phyloP scores from a whole-genome alignment of 2,329 filamentous ascomycete species.

The Penicillium psychrosexuale region DNA sequence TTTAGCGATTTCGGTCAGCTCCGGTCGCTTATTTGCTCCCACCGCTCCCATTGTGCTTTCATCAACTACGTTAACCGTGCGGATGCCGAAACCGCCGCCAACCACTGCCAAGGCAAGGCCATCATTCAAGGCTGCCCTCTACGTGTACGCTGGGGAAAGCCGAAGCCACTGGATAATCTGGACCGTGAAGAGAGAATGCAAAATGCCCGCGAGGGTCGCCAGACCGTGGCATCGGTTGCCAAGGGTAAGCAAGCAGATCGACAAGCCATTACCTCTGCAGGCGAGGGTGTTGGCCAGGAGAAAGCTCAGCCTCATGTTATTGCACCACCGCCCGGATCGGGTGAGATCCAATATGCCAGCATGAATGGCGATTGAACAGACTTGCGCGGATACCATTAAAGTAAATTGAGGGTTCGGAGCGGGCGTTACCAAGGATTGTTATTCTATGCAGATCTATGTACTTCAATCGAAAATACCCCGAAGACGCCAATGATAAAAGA shows the following conservation, averaged over 20 bases:
- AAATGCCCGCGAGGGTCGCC: slow-evolving; percentile 74
- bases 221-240: slow-evolving; percentile 50
- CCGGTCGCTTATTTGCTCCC: slow-evolving; percentile 89
- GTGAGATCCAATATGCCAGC: slow-evolving; percentile 79
- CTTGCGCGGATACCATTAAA: slow-evolving; percentile 13
- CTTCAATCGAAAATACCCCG: slow-evolving; percentile 31
- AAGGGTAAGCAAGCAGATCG: slow-evolving; percentile 39
- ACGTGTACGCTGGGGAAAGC: slow-evolving; percentile 86
- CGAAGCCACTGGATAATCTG: slow-evolving; percentile 87
- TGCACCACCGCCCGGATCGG: slow-evolving; percentile 74
- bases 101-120: slow-evolving; percentile 79
- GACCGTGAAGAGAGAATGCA: slow-evolving; percentile 78
- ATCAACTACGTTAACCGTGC: slow-evolving; percentile 87
- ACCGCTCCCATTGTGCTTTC: slow-evolving; percentile 96
- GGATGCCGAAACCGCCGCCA: slow-evolving; percentile 80
- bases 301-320: slow-evolving; percentile 49
- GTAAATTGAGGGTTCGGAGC: slow-evolving; percentile 32
- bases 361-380: slow-evolving; percentile 68
- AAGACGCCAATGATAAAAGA: slow-evolving; percentile 35
- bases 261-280: slow-evolving; percentile 35
- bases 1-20: slow-evolving; percentile 88
- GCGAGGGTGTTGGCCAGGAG: slow-evolving; percentile 43
- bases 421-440: slow-evolving; percentile 32
- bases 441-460: slow-evolving; percentile 28
- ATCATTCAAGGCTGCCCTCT: slow-evolving; percentile 89